Evolutionary conservation across 345 rosid genomes (phyloP), one percentile per base, ranked within the genome.

Genomic region (Lepidium sativum): DNA sequence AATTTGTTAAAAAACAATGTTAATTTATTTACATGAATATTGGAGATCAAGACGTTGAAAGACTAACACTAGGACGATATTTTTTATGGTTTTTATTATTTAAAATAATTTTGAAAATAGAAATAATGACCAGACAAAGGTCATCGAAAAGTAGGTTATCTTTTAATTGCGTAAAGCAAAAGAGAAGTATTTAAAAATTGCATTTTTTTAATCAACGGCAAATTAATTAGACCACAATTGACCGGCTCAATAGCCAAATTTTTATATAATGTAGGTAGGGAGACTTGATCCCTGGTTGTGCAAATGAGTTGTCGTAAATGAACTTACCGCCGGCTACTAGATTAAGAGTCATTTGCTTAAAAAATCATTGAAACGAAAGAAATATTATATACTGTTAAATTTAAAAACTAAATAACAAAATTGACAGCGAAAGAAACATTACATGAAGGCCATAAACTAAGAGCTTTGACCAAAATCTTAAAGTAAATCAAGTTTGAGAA

Each of bases 401-500:
- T n/a, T n/a, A n/a, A 23, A 27, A 27, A 27, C 1, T 27, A 27
- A 0, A 5, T 27, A 69, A 70, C 75, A 70, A 29, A 27, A n/a
- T n/a, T n/a, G n/a, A n/a, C n/a, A n/a, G n/a, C n/a, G n/a, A 58
- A 20, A n/a, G 13, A n/a, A 47, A 71, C 43, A 63, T 29, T 29
- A 71, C 59, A 47, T 63, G 75, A 63, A 63, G 57, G 52, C 59
- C 75, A 71, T 64, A 39, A 71, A 55, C 75, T 63, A 63, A 27
- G 37, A 63, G 63, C 4, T 48, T 70, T 62, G 68, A 70, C 75
- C 8, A 63, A 70, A 54, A 62, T 57, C 44, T 0, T 45, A 25
- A 23, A 37, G 69, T 54, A 54, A 63, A 63, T 44, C 45, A 60
- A 3, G n/a, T 43, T 43, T 33, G 32, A 60, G 61, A 21, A 33